A percentile compares a stretch with the other conserved stretches of the same genome.
Conservation (phyloP, 345 rosid genomes). For the Salix koriyanagi region DNA sequence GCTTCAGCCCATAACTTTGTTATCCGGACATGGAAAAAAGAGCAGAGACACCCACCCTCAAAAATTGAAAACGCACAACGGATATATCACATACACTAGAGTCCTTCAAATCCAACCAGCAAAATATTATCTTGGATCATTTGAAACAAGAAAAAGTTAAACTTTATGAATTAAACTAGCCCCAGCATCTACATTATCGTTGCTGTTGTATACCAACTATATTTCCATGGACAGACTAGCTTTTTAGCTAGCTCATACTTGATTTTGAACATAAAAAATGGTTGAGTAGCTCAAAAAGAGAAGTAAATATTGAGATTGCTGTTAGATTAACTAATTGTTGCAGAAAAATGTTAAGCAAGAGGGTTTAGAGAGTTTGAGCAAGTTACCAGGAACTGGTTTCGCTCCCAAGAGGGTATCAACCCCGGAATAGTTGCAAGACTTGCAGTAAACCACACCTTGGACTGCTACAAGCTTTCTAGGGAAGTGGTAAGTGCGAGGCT, state of each 20-base stretch:
- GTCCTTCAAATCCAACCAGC: too few relatives aligned
- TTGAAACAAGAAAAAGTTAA: too few relatives aligned
- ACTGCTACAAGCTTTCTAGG: slow-evolving; percentile 61
- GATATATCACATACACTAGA: neutral
- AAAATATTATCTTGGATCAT: too few relatives aligned
- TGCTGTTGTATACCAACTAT: too few relatives aligned
- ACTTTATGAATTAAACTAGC: too few relatives aligned
- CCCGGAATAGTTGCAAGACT: slow-evolving; percentile 71
- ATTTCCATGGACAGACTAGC: neutral
- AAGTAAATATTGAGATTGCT: neutral
- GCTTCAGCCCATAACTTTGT: neutral
- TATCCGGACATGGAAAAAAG: neutral
- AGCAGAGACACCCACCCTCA: neutral
- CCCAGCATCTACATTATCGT: too few relatives aligned
- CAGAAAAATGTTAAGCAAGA: neutral
- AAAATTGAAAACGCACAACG: neutral
- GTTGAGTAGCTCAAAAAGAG: neutral
- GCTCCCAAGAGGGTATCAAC: slow-evolving; percentile 60
- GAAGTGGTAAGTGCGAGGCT: slow-evolving; percentile 29
- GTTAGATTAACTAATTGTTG: too few relatives aligned
- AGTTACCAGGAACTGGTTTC: slow-evolving; percentile 52
- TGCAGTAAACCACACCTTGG: slow-evolving; percentile 79
- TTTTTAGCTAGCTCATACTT: neutral
- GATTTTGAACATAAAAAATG: neutral
- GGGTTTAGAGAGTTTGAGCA: neutral